Evolutionary conservation across 1,284 basidiomycete genomes (phyloP).

Genomic region (Sanghuangporus baumii): DNA sequence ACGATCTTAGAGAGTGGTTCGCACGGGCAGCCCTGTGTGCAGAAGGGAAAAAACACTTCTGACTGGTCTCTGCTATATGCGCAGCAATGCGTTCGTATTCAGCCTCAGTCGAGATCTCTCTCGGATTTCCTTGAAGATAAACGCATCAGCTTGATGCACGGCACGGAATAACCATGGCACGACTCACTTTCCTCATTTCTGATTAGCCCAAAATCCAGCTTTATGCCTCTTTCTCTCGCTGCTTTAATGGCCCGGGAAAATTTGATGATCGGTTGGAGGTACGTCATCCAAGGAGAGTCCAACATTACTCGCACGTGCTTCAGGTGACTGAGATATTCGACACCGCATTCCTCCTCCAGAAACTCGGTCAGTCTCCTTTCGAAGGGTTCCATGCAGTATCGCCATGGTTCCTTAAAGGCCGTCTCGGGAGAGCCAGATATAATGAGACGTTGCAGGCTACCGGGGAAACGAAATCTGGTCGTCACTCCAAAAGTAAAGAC

Average conservation of each 20-base stretch:
- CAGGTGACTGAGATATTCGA: not conserved
- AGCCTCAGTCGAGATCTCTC: too few relatives aligned
- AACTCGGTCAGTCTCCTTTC: not conserved
- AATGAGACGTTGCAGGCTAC: not conserved
- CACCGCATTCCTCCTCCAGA: not conserved
- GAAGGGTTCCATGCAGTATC: not conserved
- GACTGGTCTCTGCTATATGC: too few relatives aligned
- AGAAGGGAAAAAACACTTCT: too few relatives aligned
- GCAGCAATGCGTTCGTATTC: too few relatives aligned
- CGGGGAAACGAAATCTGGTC: not conserved
- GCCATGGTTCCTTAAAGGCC: not conserved
- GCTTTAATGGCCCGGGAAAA: not conserved
- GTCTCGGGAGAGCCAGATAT: not conserved
- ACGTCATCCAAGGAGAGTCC: not conserved
- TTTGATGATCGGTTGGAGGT: not conserved
- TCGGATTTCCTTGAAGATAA: too few relatives aligned
- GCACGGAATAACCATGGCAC: too few relatives aligned
- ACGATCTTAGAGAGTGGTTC: too few relatives aligned
- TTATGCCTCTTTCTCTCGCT: not conserved
- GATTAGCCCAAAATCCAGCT: not conserved
- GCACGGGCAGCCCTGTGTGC: too few relatives aligned
- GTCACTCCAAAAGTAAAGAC: not conserved
- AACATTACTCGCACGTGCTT: not conserved
- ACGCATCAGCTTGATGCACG: too few relatives aligned
- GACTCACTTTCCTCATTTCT: not conserved